Conservation (phyloP, 345 rosid species). For the Lepidium sativum region DNA sequence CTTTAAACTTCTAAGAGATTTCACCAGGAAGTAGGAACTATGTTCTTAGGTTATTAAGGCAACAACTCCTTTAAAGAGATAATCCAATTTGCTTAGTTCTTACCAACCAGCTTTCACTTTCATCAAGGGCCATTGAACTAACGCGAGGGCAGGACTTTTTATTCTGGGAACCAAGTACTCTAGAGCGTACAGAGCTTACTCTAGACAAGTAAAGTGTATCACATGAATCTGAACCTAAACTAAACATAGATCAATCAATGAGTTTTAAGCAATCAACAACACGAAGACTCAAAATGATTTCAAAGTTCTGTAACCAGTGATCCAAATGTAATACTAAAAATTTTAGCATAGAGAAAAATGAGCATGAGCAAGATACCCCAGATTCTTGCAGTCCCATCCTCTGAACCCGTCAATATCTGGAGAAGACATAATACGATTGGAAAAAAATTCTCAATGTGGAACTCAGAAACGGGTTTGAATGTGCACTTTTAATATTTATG, state of each 20-base stretch:
- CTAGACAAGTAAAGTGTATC: not conserved
- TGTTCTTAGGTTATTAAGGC: not conserved
- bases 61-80: not conserved
- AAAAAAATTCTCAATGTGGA: not conserved
- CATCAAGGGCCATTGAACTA: slow-evolving; percentile 84
- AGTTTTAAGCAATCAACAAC: not conserved
- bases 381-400: slow-evolving; percentile 89
- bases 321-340: not conserved
- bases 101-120: slow-evolving; percentile 99
- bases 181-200: slow-evolving; percentile 8
- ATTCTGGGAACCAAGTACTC: slow-evolving; percentile 48
- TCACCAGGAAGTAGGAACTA: no score
- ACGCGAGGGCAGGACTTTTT: slow-evolving; percentile 39
- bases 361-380: slow-evolving; percentile 57
- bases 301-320: not conserved
- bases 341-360: not conserved
- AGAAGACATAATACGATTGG: slow-evolving; percentile 6
- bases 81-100: slow-evolving; percentile 27
- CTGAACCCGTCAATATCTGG: slow-evolving; percentile 93
- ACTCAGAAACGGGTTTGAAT: not conserved
- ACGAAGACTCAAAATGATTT: not conserved
- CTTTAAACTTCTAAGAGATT: not conserved
- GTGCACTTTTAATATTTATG: not conserved
- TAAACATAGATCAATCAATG: not conserved
- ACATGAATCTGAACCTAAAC: no score